Evolutionary conservation across 345 rosid species (phyloP).

Genomic region (Microthlaspi erraticum): DNA sequence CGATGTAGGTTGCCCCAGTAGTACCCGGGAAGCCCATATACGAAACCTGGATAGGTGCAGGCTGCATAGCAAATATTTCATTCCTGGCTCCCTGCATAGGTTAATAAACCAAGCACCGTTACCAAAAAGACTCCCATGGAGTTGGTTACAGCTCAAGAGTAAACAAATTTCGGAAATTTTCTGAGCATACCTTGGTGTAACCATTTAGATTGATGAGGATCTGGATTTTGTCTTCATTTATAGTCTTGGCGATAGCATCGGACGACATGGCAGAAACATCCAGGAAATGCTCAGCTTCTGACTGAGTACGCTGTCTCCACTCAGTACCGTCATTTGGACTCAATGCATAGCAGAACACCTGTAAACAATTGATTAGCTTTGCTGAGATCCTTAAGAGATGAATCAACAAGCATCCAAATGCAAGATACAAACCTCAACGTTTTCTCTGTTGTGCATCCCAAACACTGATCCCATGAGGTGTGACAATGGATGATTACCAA

Average conservation of each 20-base stretch:
- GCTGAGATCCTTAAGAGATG: constrained; percentile 21
- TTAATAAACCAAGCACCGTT: constrained; percentile 25
- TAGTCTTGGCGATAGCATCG: constrained; percentile 81
- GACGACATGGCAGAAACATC: constrained; percentile 93
- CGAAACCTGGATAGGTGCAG: constrained; percentile 96
- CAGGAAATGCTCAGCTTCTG: constrained; percentile 90
- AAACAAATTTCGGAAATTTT: background rate
- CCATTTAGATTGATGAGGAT: constrained; percentile 94
- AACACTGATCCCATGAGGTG: constrained; percentile 99
- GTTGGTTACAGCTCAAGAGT: constrained; percentile 10
- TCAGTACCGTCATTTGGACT: constrained; percentile 96
- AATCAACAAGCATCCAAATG: constrained; percentile 8
- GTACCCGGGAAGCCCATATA: constrained; percentile 99
- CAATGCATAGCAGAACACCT: constrained; percentile 97
- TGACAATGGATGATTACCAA: constrained; percentile 96
- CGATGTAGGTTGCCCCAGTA: constrained; percentile 92
- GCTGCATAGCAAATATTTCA: constrained; percentile 98
- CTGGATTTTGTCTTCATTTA: constrained; percentile 87
- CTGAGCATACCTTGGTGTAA: constrained; percentile 75
- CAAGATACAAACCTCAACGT: constrained; percentile 70
- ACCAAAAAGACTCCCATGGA: constrained; percentile 19
- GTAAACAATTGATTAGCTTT: constrained; percentile 27
- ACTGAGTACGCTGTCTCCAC: constrained; percentile 91
- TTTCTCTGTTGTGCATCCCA: constrained; percentile 93
- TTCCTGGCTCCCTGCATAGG: constrained; percentile 90